A percentile compares a stretch with the other conserved stretches of the same genome.
These are phyloP conservation scores for Euphorbia lathyris DNA, from an alignment of 345 rosid species.

Conservation along the genomic window DNA sequence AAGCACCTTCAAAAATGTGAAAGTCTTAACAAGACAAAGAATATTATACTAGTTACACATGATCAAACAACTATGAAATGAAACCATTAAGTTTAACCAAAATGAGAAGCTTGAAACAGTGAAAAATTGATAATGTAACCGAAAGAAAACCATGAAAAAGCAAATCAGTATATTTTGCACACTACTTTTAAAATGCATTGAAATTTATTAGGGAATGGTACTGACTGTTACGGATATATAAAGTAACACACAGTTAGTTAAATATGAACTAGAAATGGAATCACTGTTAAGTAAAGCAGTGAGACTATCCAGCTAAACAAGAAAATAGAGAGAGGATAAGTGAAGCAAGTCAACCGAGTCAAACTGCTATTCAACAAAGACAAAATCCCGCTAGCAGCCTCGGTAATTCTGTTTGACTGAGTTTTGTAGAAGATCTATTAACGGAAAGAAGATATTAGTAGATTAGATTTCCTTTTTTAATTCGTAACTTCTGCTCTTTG, in stretches of 20 bases:
- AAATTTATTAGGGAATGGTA: neutral
- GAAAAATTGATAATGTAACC: neutral
- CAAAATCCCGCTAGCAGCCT: no score
- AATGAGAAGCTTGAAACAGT: neutral
- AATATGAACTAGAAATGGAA: neutral
- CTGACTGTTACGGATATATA: neutral
- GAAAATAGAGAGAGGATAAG: neutral
- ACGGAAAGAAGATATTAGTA: no score
- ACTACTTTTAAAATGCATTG: neutral
- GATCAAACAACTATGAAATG: neutral
- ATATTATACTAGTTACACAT: neutral
- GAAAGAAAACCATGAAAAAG: neutral
- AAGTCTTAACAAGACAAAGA: neutral
- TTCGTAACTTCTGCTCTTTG: no score
- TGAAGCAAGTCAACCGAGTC: no score
- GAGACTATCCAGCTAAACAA: neutral
- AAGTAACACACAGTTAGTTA: neutral
- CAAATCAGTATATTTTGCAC: neutral
- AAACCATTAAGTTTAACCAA: neutral
- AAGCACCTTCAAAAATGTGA: neutral
- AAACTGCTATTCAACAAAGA: no score
- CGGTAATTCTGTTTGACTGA: no score
- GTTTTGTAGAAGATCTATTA: no score
- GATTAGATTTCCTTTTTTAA: no score
- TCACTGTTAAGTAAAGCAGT: neutral